Evolutionary conservation across 1,139 yeast species (phyloP).

Genomic region (Taiozyma onychis): DNA sequence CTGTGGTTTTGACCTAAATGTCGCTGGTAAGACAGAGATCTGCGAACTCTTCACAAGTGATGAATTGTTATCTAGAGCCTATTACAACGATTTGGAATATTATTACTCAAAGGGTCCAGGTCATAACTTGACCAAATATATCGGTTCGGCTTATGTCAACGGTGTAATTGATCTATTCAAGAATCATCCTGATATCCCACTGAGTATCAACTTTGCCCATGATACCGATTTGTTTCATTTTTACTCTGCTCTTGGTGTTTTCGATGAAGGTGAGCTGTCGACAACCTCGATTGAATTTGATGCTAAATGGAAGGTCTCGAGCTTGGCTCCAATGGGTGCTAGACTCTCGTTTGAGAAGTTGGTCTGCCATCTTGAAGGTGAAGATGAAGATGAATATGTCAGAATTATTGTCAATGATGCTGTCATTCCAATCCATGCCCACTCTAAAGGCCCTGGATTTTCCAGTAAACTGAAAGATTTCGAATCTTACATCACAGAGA

Average conservation of each 20-base stretch:
- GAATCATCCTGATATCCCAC: constrained; percentile 2
- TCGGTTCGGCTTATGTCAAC: constrained; percentile 44
- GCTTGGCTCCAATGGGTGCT: constrained; percentile 52
- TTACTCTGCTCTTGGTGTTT: constrained; percentile 42
- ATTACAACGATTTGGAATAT: constrained; percentile 38
- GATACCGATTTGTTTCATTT: constrained; percentile 18
- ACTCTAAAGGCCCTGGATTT: constrained; percentile 49
- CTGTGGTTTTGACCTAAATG: constrained; percentile 52
- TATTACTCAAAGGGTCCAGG: constrained; percentile 50
- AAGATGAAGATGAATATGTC: constrained; percentile 24
- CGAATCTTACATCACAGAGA: constrained; percentile 9
- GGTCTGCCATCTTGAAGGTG: constrained; percentile 24
- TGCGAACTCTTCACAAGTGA: constrained; percentile 48
- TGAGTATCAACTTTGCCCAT: constrained; percentile 16
- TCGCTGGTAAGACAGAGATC: constrained; percentile 41
- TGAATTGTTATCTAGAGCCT: constrained; percentile 41
- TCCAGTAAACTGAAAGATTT: constrained; percentile 35
- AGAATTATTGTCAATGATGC: constrained; percentile 52
- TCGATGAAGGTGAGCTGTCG: constrained; percentile 24
- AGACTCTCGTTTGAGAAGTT: constrained; percentile 45
- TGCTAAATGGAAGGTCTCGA: constrained; percentile 41
- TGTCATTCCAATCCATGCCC: constrained; percentile 43
- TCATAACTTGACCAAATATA: constrained; percentile 34
- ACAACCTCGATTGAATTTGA: constrained; percentile 34
- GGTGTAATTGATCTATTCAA: constrained; percentile 42